Conservation (phyloP, 768 basidiomycete genomes). For the Nevesoporus exiguus region DNA sequence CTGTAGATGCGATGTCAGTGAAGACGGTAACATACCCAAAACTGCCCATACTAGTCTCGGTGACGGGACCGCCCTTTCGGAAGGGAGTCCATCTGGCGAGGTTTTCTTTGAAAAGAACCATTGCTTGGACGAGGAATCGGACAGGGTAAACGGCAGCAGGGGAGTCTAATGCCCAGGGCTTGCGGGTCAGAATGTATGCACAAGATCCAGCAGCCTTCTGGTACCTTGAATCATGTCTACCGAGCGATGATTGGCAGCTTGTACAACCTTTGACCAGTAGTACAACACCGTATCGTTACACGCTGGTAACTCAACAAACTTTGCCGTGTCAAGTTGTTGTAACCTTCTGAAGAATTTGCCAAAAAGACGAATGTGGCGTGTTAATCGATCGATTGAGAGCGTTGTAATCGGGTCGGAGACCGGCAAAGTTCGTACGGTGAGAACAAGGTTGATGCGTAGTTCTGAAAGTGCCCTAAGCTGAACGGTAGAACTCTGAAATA, state of each 20-base stretch:
- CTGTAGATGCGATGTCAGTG: slow-evolving; percentile 34
- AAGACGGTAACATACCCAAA: not conserved
- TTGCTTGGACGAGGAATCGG: slow-evolving; percentile 76
- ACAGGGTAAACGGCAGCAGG: slow-evolving; percentile 66
- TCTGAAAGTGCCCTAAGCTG: slow-evolving; percentile 56
- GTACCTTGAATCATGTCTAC: slow-evolving; percentile 55
- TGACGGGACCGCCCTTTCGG: slow-evolving; percentile 56
- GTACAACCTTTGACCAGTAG: slow-evolving; percentile 78
- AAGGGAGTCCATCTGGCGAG: slow-evolving; percentile 72
- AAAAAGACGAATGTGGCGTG: slow-evolving; percentile 65
- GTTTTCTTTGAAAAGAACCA: slow-evolving; percentile 83
- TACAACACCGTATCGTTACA: slow-evolving; percentile 69
- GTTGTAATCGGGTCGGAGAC: slow-evolving; percentile 36
- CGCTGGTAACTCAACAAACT: slow-evolving; percentile 60
- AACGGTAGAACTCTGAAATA: slow-evolving; percentile 57
- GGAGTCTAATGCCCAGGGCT: slow-evolving; percentile 45
- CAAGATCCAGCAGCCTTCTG: slow-evolving; percentile 1
- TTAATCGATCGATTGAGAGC: slow-evolving; percentile 53
- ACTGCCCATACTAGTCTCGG: slow-evolving; percentile 50
- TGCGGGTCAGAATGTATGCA: not conserved
- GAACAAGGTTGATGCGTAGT: slow-evolving; percentile 53
- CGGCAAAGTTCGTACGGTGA: slow-evolving; percentile 38
- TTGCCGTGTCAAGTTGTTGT: slow-evolving; percentile 55
- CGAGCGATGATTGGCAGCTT: slow-evolving; percentile 54
- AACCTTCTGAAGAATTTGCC: slow-evolving; percentile 80